Evolutionary conservation across 2,329 filamentous ascomycete genomes (phyloP), one percentile per base, ranked within the genome.

Genomic region (Trichophyton equinum): DNA sequence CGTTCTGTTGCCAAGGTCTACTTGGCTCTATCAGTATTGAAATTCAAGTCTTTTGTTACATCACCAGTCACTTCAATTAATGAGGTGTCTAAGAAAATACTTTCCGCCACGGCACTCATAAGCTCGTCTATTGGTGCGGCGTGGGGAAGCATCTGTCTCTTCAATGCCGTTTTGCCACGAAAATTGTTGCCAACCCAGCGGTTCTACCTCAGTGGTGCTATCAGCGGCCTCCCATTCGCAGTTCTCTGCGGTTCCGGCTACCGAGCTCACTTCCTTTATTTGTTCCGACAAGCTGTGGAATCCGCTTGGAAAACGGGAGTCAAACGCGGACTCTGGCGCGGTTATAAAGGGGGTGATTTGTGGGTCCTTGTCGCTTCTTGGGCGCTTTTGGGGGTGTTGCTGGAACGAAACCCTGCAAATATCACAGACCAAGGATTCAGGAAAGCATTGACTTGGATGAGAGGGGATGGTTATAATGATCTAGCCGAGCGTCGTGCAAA

Each of bases 271-370:
- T 95, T 95, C 73, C 68, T 96, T 63, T 94, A 94, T 73, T 85
- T 84, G 65, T 84, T 88, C 33, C 81, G 91, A 1, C 77, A 86
- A n/a, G 90, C 87, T 62, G 78, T 96, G 33, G 88, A 95, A 71
- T 89, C 84, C 42, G 74, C 91, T 53, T 97, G 91, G 89, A 95
- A 95, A 77, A 89, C 95, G 0, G 91, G 91, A n/a, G 83, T 88
- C 60, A 97, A 97, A 83, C 79, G 86, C 38, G 82, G 89, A 1
- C 90, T 90, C 84, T 96, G 92, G 90, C 84, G 82, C 65, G 89
- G 89, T 9, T 81, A 94, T 71, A 83, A 81, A 68, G 88, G 89
- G 42, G 91, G 91, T 0, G 92, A 97, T 73, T 83, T 96, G 4
- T 82, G 87, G 76, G 77, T 97, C 2, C 91, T 97, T 69, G 87